Evolutionary conservation across 1,284 basidiomycete species (phyloP).

Genomic region (Apiotrichum domesticum): DNA sequence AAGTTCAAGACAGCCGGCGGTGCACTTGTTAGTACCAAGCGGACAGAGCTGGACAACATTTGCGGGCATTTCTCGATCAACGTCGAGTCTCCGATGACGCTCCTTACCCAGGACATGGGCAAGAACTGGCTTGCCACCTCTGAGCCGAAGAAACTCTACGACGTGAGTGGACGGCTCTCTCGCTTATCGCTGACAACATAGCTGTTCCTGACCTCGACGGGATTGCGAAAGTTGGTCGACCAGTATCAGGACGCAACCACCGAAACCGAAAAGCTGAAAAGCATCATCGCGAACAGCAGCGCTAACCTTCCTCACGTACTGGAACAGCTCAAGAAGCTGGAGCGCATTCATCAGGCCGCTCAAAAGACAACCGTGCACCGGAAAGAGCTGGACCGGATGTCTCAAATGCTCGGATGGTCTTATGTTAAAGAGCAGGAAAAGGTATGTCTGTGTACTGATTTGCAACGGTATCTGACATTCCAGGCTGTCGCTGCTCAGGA

Average conservation of each 20-base stretch:
- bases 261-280: not conserved
- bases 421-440: conserved; percentile 69
- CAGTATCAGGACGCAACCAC: conserved; percentile 1
- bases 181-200: conserved; percentile 37
- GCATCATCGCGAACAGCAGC: no score
- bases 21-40: conserved; percentile 67
- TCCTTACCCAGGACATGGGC: conserved; percentile 79
- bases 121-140: conserved; percentile 84
- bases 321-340: conserved; percentile 2
- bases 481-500: not conserved
- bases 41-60: conserved; percentile 77
- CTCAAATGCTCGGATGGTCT: conserved; percentile 78
- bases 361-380: conserved; percentile 46
- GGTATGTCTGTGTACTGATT: conserved; percentile 41
- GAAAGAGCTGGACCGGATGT: not conserved
- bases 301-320: no score
- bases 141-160: conserved; percentile 80
- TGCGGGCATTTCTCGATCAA: conserved; percentile 87
- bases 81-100: conserved; percentile 93
- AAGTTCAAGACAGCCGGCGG: conserved; percentile 69
- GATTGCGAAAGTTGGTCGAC: no score
- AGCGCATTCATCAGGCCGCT: conserved; percentile 62
- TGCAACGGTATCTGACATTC: not conserved
- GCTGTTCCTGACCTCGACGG: conserved; percentile 66
- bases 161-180: conserved; percentile 51